Base-by-base conservation (phyloP, 306 rosid species). In the Cercis canadensis region DNA sequence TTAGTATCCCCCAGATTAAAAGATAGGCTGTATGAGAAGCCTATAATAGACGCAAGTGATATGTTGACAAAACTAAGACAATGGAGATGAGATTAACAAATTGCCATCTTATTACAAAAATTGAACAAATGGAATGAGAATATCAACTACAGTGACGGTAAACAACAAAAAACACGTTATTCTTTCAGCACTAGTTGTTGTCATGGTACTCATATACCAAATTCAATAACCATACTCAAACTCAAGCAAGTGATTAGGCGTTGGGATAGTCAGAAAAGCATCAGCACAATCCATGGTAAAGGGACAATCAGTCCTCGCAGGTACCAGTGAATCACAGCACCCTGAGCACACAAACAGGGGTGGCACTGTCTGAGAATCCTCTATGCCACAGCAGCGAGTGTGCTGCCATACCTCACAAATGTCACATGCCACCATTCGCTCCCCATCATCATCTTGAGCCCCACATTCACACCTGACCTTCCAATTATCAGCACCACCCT, bases 321-420 rank as follows among this genome's bases (percentile, higher is more conserved):
- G 91, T 2, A 57, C 83, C 45, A 82, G 84, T 5, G 93, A 67
- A 17, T 70, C 87, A 59, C 89, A 82, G 51, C 94, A 87, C 0
- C 80, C 78, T n/a, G 91, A 67, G 77, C 96, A 90, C 53, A 87
- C 87, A 82, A 90, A 87, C 33, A 87, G 32, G 24, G 89, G 96
- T 4, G 93, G 91, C 39, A 90, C 89, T 0, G 81, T 65, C 82
- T 88, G 85, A 21, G 87, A 67, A 56, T 88, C 95, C 15, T 86
- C 89, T 13, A 88, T 84, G 21, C 97, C 87, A 72, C 81, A 69
- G 57, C 97, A 90, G 14, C 92, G 78, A 13, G 92, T 90, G 75
- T 90, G 94, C 79, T 88, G 92, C 98, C 98, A 92, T 21, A 88
- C 89, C 70, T 88, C 93, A 46, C 98, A 92, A 47, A 90, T 85